Base-by-base conservation (phyloP, 805 yeast species). In the Teunomyces gatunensis region DNA sequence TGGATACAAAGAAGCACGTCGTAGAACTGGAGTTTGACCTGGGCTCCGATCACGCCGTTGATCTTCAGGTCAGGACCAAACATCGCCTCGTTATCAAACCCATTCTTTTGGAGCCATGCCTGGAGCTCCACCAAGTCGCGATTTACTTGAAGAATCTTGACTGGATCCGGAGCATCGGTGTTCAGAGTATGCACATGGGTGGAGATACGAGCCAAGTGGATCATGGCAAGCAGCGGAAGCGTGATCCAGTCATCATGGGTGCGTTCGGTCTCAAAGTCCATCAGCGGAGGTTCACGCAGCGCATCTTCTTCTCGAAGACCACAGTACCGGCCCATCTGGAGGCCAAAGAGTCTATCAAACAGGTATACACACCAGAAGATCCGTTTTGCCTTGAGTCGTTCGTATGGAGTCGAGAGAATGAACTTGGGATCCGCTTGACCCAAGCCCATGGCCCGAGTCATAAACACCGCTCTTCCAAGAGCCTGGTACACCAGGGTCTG, bases 301-400 rank as follows among this genome's bases (percentile, higher is more conserved):
- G 73, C 60, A 44, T 74, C 78, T 11, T 59, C 60, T 18, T 69
- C 75, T 13, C 58, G 51, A 29, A 66, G 60, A 27, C 64, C 68
- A 58, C 63, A 65, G 41, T 67, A 64, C 39, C 80, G 63, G 1
- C 85, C 87, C 33, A 73, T 68, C 48, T 80, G 85, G 36, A 80
- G 62, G 4, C 79, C 79, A 49, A 79, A 59, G 12, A 80, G 49
- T 49, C 81, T 68, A 54, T 83, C 88, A 64, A 78, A 65, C 1
- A 79, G 71, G 54, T 74, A 83, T 5, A 77, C 78, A 17, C 74
- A 52, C 81, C 84, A 81, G 56, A 78, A 83, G 1, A 81, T 71
- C 42, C 85, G 65, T 53, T 67, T 67, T 1, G 79, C 74, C 55
- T 81, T 81, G 10, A 71, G 48, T 15, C 54, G 57, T 51, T 80